These are phyloP conservation scores for Rubroshorea leprosula DNA, from an alignment of 345 rosid genomes.

Conservation along the genomic window DNA sequence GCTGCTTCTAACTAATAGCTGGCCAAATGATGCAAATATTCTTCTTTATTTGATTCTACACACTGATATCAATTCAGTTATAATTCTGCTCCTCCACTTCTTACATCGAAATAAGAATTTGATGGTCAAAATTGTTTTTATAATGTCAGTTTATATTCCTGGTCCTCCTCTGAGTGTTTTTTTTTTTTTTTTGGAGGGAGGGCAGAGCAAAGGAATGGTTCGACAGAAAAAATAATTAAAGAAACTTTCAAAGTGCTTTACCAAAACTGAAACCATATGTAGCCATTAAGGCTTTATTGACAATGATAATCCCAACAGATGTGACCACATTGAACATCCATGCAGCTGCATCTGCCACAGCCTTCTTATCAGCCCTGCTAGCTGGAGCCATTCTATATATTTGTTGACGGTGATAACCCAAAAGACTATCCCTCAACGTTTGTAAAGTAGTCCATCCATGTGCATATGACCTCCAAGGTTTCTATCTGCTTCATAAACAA, in stretches of 20 bases:
- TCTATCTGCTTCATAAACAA: background rate
- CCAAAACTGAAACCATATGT: conserved; percentile 96
- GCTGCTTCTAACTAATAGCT: too few species aligned
- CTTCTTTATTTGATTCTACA: background rate
- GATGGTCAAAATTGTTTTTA: too few species aligned
- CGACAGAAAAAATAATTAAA: background rate
- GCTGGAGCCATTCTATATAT: conserved; percentile 55
- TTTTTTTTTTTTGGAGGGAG: too few species aligned
- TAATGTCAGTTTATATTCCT: too few species aligned
- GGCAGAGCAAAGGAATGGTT: background rate
- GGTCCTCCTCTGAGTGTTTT: too few species aligned
- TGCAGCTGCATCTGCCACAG: conserved; percentile 84
- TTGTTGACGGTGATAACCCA: conserved; percentile 14
- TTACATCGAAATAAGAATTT: too few species aligned
- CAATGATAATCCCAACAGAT: conserved; percentile 91
- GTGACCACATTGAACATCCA: conserved; percentile 99
- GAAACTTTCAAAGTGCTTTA: conserved; percentile 20
- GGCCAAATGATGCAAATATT: too few species aligned
- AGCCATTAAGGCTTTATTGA: conserved; percentile 96
- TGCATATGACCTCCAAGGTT: conserved; percentile 2
- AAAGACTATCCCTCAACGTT: conserved; percentile 1
- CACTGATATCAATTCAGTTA: too few species aligned
- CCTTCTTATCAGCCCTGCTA: conserved; percentile 73
- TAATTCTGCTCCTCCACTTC: too few species aligned
- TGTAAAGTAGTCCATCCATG: conserved; percentile 15